A percentile compares a stretch with the other conserved stretches of the same genome.
Conservation (phyloP, 2,329 filamentous ascomycete species). For the Fusarium sarcochroum region DNA sequence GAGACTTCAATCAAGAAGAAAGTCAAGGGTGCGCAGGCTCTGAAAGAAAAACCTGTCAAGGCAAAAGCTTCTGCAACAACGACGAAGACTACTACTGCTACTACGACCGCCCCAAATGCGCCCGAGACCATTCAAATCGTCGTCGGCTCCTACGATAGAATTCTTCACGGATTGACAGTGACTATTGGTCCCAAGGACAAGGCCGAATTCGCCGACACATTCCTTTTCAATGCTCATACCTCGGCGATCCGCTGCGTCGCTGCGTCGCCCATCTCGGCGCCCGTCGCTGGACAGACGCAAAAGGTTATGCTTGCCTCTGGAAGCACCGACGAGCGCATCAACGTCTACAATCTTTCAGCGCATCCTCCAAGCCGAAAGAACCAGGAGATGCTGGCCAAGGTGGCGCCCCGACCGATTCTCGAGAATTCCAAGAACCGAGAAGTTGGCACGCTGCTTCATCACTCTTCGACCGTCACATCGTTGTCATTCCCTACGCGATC, state of each 20-base stretch:
- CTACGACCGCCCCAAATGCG: conserved; percentile 36
- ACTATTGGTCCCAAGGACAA: conserved; percentile 64
- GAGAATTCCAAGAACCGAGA: conserved; percentile 92
- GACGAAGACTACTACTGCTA: conserved; percentile 36
- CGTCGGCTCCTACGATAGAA: conserved; percentile 92
- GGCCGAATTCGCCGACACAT: conserved; percentile 87
- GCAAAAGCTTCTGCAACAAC: conserved; percentile 41
- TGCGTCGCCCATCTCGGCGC: conserved; percentile 80
- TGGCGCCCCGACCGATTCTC: conserved; percentile 80
- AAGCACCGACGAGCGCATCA: conserved; percentile 93
- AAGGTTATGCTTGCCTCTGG: conserved; percentile 93
- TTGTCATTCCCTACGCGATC: conserved; percentile 86
- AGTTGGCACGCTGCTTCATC: conserved; percentile 88
- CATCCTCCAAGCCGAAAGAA: conserved; percentile 71
- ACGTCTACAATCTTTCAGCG: conserved; percentile 89
- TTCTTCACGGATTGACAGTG: conserved; percentile 92
- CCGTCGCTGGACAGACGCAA: conserved; percentile 73
- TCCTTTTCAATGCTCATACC: conserved; percentile 93
- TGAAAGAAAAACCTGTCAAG: conserved; percentile 34
- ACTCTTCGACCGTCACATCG: conserved; percentile 84
- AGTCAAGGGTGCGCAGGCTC: conserved; percentile 33
- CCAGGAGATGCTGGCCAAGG: conserved; percentile 73
- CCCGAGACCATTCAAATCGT: conserved; percentile 85
- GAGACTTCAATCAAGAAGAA: conserved; percentile 51
- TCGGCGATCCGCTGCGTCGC: conserved; percentile 92